Evolutionary conservation across 2,329 filamentous ascomycete species (phyloP), one percentile per base, ranked within the genome.

Genomic region (Xylaria hypoxylon): DNA sequence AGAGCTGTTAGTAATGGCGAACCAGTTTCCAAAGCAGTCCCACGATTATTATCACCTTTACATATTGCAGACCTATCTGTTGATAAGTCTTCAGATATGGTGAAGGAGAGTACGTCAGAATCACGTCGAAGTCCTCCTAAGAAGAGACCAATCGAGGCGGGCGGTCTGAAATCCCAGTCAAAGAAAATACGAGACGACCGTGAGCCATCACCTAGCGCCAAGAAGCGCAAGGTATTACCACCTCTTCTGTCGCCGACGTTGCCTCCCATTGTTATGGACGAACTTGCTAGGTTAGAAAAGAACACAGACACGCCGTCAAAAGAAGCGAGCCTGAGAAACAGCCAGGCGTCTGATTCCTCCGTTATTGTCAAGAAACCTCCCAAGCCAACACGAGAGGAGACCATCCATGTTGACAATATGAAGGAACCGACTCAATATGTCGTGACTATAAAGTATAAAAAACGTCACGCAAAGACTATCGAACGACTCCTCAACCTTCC

Each of bases 231-330:
- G 52, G 56, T 66, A 44, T 75, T 88, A 28, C 86, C 86, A 0
- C 78, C 82, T 0, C 77, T 88, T 6, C 78, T 89, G 11, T 89
- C 86, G 0, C 86, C 86, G 0, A 88, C 86, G 0, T 74, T 89
- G 6, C 86, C 86, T 1, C 78, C 84, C 0, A 74, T 83, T 19
- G 77, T 89, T 0, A 84, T 88, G 67, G 82, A 81, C 63, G 81
- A 82, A 33, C 75, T 85, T 17, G 78, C 77, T 17, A 79, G 76
- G 33, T 44, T 77, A n/a, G 78, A 79, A 62, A 79, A 76, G 56
- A 75, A 71, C 22, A 68, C 73, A 59, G 63, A 47, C 11, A 68
- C 66, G 19, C 51, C 71, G 19, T 67, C 68, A 28, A 78, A 76
- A 62, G 74, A 75, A 40, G 42, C 62, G 8, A 67, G 62, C 42